Evolutionary conservation across 345 rosid genomes (phyloP), one percentile per base, ranked within the genome.

Genomic region (Excoecaria cochinchinensis): DNA sequence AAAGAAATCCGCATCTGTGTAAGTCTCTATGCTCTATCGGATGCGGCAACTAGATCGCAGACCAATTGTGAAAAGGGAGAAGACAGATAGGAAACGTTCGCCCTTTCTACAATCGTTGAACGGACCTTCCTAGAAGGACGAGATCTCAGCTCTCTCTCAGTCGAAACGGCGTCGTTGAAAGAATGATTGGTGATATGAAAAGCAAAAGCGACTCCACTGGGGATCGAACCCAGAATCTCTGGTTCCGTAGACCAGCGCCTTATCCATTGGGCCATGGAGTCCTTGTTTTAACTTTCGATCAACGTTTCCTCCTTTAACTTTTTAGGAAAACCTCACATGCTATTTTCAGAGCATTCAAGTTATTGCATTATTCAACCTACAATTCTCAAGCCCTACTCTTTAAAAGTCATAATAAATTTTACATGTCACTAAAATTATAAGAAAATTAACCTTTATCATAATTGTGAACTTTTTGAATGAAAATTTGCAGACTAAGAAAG

Each of bases 161-260:
- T 44, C 31, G 8, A 58, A 58, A 58, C 62, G 62, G 1, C 36
- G 36, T 8, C 31, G 62, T 58, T 3, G 14, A n/a, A 6, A 13
- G 2, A 21, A 21, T 6, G 4, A n/a, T 21, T 58, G 14, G 3
- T 3, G 3, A 4, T n/a, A 38, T 3, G 56, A 70, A 19, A 50
- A 3, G 3, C 8, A 8, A 4, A 73, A 0, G 3, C 95, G 92
- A 85, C 90, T 87, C 84, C 85, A 78, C 89, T 87, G 94, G 90
- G 87, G 85, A 87, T 90, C 93, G 91, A 87, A 91, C 91, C 92
- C 89, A 84, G 90, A 90, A 58, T 85, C 93, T 88, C 91, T 88
- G 89, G 89, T 89, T 91, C 78, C 91, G 97, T 91, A 86, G 95
- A 90, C 97, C 90, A 90, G 95, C 91, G 92, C 97, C 95, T 90